Conservation (phyloP, 148 eudicot genomes). For the Fallopia convolvulus region DNA sequence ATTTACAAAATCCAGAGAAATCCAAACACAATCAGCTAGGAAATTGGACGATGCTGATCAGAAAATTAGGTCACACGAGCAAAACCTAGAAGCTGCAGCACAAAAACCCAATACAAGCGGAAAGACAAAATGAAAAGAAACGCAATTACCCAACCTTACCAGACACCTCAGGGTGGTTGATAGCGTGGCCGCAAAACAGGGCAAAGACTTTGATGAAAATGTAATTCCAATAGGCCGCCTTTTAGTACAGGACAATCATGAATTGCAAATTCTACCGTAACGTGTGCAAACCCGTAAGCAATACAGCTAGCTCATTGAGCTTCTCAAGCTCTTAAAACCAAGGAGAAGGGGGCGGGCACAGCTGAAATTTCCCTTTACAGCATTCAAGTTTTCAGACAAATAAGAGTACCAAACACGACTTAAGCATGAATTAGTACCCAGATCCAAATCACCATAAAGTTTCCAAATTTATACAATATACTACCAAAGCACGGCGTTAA, state of each 20-base stretch:
- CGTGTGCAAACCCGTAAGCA: not conserved
- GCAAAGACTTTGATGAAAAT: not conserved
- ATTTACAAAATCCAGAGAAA: not conserved
- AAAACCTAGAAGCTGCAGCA: not conserved
- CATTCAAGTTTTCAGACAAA: not conserved
- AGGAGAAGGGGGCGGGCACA: not conserved
- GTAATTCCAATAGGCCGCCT: not conserved
- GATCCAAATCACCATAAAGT: slow-evolving; percentile 3
- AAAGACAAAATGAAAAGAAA: not conserved
- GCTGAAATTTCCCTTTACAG: not conserved
- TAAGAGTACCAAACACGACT: not conserved
- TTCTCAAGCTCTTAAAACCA: not conserved
- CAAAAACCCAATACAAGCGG: not conserved
- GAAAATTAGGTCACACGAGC: not conserved
- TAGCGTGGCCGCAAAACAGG: not conserved
- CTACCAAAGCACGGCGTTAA: not conserved
- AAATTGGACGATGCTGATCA: slow-evolving; percentile 7
- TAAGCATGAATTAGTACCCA: not conserved
- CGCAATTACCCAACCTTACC: not conserved
- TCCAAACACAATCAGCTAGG: not conserved
- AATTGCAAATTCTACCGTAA: not conserved
- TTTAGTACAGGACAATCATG: not conserved
- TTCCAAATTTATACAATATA: not conserved
- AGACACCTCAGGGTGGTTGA: not conserved
- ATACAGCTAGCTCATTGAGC: not conserved